These are phyloP conservation scores for Plasmopara viticola DNA, from an alignment of 352 stramenopile species.

Conservation along the genomic window DNA sequence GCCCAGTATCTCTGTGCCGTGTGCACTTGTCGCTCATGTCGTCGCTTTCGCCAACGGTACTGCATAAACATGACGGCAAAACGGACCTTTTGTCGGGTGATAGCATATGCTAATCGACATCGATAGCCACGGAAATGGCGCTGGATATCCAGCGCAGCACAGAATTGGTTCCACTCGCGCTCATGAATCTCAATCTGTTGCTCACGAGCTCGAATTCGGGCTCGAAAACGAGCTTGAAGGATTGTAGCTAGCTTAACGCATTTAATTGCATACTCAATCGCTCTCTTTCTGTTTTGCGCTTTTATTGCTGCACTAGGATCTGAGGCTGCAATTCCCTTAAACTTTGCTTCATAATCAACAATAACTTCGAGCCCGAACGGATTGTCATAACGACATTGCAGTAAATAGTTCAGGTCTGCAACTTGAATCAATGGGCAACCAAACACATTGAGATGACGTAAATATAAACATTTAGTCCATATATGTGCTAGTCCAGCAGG, in stretches of 20 bases:
- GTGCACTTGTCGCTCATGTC: slow-evolving; percentile 38
- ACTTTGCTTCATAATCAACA: slow-evolving; percentile 30
- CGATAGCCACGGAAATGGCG: slow-evolving; percentile 38
- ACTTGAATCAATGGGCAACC: slow-evolving; percentile 27
- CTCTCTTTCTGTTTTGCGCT: slow-evolving; percentile 32
- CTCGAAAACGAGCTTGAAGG: slow-evolving; percentile 45
- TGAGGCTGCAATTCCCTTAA: slow-evolving; percentile 38
- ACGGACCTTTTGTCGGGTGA: slow-evolving; percentile 27
- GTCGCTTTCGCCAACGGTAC: slow-evolving; percentile 48
- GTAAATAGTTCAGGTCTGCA: slow-evolving; percentile 21
- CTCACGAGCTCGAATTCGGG: slow-evolving; percentile 19
- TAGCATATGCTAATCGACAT: slow-evolving; percentile 34
- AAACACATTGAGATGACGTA: slow-evolving; percentile 51
- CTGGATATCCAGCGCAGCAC: slow-evolving; percentile 55
- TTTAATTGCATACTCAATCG: slow-evolving; percentile 9
- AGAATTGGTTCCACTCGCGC: slow-evolving; percentile 41
- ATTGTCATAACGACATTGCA: slow-evolving; percentile 35
- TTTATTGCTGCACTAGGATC: slow-evolving; percentile 30
- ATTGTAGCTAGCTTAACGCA: slow-evolving; percentile 22
- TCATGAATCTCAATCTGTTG: slow-evolving; percentile 19
- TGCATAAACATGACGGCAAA: slow-evolving; percentile 48
- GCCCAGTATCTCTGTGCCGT: slow-evolving; percentile 57
- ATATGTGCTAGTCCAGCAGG: slow-evolving; percentile 20
- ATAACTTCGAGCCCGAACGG: slow-evolving; percentile 48
- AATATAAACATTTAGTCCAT: slow-evolving; percentile 30